Evolutionary conservation across 2,329 filamentous ascomycete species (phyloP).

Genomic region (Aschersonia sp.): DNA sequence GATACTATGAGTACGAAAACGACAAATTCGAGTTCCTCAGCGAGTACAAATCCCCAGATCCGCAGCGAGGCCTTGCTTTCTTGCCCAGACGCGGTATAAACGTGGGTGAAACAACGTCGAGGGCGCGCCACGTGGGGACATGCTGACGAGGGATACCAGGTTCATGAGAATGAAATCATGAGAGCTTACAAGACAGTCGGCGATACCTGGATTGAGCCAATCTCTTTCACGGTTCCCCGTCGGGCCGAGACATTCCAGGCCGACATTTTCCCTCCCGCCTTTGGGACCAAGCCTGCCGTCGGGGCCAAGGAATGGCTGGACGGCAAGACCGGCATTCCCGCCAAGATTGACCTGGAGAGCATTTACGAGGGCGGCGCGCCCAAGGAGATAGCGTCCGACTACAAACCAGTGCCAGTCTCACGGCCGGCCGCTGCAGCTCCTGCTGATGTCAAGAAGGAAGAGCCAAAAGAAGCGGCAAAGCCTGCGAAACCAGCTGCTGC

Average conservation of each 20-base stretch:
- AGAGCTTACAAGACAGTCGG: constrained; percentile 95
- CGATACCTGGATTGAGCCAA: constrained; percentile 85
- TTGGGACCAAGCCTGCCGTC: constrained; percentile 67
- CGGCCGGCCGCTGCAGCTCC: constrained; percentile 17
- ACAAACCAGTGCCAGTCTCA: constrained; percentile 42
- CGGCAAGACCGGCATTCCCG: constrained; percentile 70
- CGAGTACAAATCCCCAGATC: constrained; percentile 93
- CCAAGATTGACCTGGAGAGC: constrained; percentile 89
- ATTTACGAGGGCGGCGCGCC: constrained; percentile 75
- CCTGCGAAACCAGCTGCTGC: constrained; percentile 22
- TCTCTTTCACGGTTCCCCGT: constrained; percentile 93
- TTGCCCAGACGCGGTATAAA: constrained; percentile 91
- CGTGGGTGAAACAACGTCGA: constrained; percentile 27
- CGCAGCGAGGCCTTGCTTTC: constrained; percentile 89
- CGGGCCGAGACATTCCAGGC: constrained; percentile 91
- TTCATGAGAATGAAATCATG: constrained; percentile 94
- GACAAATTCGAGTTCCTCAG: constrained; percentile 97
- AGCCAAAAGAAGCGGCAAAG: constrained; percentile 38
- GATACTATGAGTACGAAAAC: constrained; percentile 96
- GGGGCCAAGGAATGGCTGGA: constrained; percentile 71
- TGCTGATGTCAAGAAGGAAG: constrained; percentile 25
- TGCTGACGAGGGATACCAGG: constrained; percentile 25
- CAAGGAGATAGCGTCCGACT: constrained; percentile 59
- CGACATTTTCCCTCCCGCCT: constrained; percentile 86
- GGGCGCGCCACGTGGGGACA: not conserved